These are phyloP conservation scores for Pythium sukuiense DNA, from an alignment of 352 stramenopile species.

Conservation along the genomic window DNA sequence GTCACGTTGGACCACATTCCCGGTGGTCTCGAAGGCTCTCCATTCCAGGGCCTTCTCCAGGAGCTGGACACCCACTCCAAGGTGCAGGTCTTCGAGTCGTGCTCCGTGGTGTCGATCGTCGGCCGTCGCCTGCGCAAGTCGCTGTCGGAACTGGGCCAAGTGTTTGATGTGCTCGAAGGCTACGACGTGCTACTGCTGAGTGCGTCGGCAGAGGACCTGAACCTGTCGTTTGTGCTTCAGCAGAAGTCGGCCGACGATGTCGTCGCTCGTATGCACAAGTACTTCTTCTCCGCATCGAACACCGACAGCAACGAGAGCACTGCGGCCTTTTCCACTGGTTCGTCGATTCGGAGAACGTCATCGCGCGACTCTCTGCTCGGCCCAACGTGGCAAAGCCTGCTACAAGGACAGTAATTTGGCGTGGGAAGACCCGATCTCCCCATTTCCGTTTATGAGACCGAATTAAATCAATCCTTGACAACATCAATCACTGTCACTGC, in stretches of 20 bases:
- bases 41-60: constrained; percentile 69
- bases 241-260: constrained; percentile 73
- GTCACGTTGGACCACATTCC: constrained; percentile 88
- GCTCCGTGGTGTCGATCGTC: constrained; percentile 88
- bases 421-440: neutral
- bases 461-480: neutral
- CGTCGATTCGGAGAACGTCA: constrained; percentile 56
- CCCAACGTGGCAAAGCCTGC: constrained; percentile 67
- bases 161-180: constrained; percentile 84
- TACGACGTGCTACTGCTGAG: constrained; percentile 85
- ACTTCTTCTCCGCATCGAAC: constrained; percentile 51
- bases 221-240: constrained; percentile 88
- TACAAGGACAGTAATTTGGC: constrained; percentile 1
- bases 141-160: constrained; percentile 75
- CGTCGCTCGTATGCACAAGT: constrained; percentile 80
- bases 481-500: constrained; percentile 61
- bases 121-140: constrained; percentile 78
- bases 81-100: constrained; percentile 77
- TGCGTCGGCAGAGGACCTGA: constrained; percentile 88
- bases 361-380: constrained; percentile 72
- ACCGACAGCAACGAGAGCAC: neutral
- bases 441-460: neutral
- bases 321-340: neutral
- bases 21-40: constrained; percentile 62
- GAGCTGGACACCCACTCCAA: constrained; percentile 68